Conservation (phyloP, 768 basidiomycete genomes). For the Paxillus ammoniavirescens region DNA sequence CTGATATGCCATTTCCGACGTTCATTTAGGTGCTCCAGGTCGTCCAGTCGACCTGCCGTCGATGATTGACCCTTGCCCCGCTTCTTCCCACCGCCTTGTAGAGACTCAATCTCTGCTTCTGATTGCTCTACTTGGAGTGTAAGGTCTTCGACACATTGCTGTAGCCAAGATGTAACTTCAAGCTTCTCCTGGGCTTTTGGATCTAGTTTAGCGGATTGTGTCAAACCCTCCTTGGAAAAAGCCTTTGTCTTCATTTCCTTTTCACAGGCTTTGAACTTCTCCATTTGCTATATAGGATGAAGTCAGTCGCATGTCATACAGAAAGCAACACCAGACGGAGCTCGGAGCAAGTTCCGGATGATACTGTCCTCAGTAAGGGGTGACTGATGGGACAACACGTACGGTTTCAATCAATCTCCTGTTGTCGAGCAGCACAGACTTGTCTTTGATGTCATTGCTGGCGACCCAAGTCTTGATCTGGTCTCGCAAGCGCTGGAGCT, state of each 20-base stretch:
- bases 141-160: slow-evolving; percentile 86
- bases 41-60: slow-evolving; percentile 69
- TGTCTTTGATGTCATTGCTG: slow-evolving; percentile 99
- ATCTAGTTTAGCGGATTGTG: slow-evolving; percentile 90
- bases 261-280: slow-evolving; percentile 99
- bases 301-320: slow-evolving; percentile 4
- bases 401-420: slow-evolving; percentile 97
- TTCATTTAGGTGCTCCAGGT: slow-evolving; percentile 88
- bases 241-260: slow-evolving; percentile 99
- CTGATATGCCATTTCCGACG: slow-evolving; percentile 94
- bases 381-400: slow-evolving; percentile 30
- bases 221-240: slow-evolving; percentile 97
- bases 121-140: slow-evolving; percentile 90
- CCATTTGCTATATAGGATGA: slow-evolving; percentile 85
- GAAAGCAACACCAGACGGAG: slow-evolving; percentile 12
- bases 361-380: background rate
- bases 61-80: slow-evolving; percentile 70
- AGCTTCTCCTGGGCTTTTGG: slow-evolving; percentile 97
- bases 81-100: slow-evolving; percentile 82
- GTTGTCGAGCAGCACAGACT: slow-evolving; percentile 87
- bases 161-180: slow-evolving; percentile 86
- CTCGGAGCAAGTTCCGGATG: slow-evolving; percentile 2
- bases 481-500: slow-evolving; percentile 78
- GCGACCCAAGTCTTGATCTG: slow-evolving; percentile 96
- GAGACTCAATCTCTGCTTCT: slow-evolving; percentile 90